Evolutionary conservation across 345 rosid species (phyloP).

Genomic region (Geranium brycei): DNA sequence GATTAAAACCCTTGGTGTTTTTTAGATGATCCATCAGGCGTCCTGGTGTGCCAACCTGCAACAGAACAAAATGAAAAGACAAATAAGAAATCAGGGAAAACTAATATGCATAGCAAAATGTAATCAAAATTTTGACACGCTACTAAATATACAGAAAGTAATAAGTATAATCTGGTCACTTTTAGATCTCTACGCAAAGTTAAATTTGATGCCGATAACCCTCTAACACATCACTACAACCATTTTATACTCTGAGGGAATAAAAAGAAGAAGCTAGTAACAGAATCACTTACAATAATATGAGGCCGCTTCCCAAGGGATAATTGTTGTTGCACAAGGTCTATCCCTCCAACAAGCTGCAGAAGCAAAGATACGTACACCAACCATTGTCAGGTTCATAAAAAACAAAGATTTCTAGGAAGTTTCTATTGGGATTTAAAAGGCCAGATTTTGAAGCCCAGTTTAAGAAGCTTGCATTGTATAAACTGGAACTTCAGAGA

Average conservation of each 20-base stretch:
- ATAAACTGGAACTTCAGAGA: too few species aligned
- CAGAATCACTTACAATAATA: slow-evolving; percentile 41
- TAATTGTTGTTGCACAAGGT: slow-evolving; percentile 70
- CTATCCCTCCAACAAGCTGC: slow-evolving; percentile 96
- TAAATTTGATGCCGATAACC: too few species aligned
- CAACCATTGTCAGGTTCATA: background rate
- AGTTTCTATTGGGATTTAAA: too few species aligned
- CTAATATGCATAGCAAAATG: too few species aligned
- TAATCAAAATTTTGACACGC: too few species aligned
- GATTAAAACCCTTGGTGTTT: slow-evolving; percentile 85
- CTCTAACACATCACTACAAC: background rate
- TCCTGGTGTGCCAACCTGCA: slow-evolving; percentile 90
- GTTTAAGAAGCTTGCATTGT: too few species aligned
- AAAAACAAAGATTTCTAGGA: too few species aligned
- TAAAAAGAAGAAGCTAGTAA: background rate
- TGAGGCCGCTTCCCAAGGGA: slow-evolving; percentile 76
- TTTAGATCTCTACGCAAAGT: too few species aligned
- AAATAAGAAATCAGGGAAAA: background rate
- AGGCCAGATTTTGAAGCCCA: too few species aligned
- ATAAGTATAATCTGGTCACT: too few species aligned
- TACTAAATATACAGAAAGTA: background rate
- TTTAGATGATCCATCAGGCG: slow-evolving; percentile 80
- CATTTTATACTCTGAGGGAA: background rate
- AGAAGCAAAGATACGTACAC: background rate
- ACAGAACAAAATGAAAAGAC: slow-evolving; percentile 1